A percentile compares a stretch with the other conserved stretches of the same genome.
phyloP scores from a whole-genome alignment of 169 alveolate genomes.

The Cryptosporidium andersoni region DNA sequence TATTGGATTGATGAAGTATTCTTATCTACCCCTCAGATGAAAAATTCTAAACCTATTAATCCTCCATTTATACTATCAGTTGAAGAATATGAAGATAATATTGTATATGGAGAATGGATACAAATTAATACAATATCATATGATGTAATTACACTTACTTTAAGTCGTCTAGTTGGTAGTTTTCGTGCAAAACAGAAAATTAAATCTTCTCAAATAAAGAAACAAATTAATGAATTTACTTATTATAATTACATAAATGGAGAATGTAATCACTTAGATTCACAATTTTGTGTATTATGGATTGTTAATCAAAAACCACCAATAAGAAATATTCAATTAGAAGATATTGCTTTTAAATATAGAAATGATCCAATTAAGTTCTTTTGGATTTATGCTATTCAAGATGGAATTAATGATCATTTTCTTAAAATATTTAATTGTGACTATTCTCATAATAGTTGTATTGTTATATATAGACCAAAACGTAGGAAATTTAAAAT shows the following conservation, averaged over 20 bases:
- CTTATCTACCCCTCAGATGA: slow-evolving; percentile 58
- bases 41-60: slow-evolving; percentile 23
- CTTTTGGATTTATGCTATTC: slow-evolving; percentile 55
- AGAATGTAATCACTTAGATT: slow-evolving; percentile 33
- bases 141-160: slow-evolving; percentile 59
- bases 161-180: slow-evolving; percentile 59
- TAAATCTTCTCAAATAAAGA: slow-evolving; percentile 3
- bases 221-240: slow-evolving; percentile 31
- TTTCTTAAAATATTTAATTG: slow-evolving; percentile 48
- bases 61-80: slow-evolving; percentile 62
- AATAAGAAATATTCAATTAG: slow-evolving; percentile 8
- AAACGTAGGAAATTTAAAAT: slow-evolving; percentile 43
- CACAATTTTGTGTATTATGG: slow-evolving; percentile 51
- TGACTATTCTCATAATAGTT: not conserved
- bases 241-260: slow-evolving; percentile 15
- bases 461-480: slow-evolving; percentile 55
- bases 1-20: slow-evolving; percentile 46
- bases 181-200: slow-evolving; percentile 51
- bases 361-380: slow-evolving; percentile 68
- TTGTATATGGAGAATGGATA: slow-evolving; percentile 65
- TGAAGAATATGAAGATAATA: slow-evolving; percentile 22
- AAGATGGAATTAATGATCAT: slow-evolving; percentile 41
- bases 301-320: slow-evolving; percentile 7
- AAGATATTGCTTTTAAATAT: slow-evolving; percentile 43
- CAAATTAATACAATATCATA: slow-evolving; percentile 45